A percentile compares a stretch with the other conserved stretches of the same genome.
phyloP scores from a whole-genome alignment of 805 yeast genomes.

The Yarrowia bubula region DNA sequence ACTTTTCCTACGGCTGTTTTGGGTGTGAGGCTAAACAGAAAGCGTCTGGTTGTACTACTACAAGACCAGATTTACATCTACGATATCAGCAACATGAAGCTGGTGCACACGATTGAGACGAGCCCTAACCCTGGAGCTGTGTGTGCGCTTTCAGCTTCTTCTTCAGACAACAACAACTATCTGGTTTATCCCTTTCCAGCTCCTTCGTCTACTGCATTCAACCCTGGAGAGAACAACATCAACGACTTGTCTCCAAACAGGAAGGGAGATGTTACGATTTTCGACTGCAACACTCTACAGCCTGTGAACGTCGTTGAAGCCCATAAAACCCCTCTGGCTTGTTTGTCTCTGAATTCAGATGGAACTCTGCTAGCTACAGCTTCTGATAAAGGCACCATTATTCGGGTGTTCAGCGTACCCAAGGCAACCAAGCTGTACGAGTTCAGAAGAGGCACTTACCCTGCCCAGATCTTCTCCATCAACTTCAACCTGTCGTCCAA shows the following conservation, averaged over 20 bases:
- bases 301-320: constrained; percentile 84
- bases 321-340: constrained; percentile 74
- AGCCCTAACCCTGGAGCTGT: constrained; percentile 46
- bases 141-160: constrained; percentile 41
- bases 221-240: constrained; percentile 27
- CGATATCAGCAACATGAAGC: constrained; percentile 85
- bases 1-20: constrained; percentile 77
- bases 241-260: constrained; percentile 30
- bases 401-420: constrained; percentile 71
- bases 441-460: constrained; percentile 83
- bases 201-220: constrained; percentile 33
- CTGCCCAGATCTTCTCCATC: constrained; percentile 73
- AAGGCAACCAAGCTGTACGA: constrained; percentile 58
- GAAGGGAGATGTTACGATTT: constrained; percentile 70
- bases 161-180: constrained; percentile 45
- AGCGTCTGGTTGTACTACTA: constrained; percentile 72
- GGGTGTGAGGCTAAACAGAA: constrained; percentile 74
- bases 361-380: constrained; percentile 86
- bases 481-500: constrained; percentile 69
- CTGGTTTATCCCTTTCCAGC: constrained; percentile 56
- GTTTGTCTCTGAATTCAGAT: constrained; percentile 64
- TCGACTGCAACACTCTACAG: constrained; percentile 68
- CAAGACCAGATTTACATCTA: constrained; percentile 81
- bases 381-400: constrained; percentile 84
- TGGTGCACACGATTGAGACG: constrained; percentile 68